Conservation (phyloP, 768 basidiomycete species). For the Galerina marginata region DNA sequence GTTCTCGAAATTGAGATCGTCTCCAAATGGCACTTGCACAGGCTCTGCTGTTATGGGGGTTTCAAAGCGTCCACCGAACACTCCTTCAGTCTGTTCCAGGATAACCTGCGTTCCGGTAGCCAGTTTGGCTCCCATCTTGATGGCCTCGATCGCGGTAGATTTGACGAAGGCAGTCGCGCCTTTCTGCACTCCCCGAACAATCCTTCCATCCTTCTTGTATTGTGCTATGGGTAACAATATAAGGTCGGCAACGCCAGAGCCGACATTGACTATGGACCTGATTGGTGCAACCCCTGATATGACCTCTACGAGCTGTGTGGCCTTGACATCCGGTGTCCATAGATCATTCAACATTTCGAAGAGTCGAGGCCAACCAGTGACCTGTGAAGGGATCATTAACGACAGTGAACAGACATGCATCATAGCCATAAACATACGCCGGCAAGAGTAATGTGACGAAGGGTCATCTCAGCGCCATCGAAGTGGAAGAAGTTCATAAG, state of each 20-base stretch:
- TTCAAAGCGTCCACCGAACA: conserved; percentile 81
- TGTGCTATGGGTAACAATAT: conserved; percentile 96
- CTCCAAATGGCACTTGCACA: conserved; percentile 51
- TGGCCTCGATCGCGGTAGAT: conserved; percentile 93
- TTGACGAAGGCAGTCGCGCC: conserved; percentile 93
- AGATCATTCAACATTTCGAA: conserved; percentile 95
- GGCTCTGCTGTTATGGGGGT: conserved; percentile 72
- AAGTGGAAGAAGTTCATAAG: conserved; percentile 99
- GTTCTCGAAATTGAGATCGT: conserved; percentile 36
- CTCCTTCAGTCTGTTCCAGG: conserved; percentile 91
- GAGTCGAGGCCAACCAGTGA: conserved; percentile 90
- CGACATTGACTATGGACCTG: conserved; percentile 95
- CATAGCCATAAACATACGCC: conserved; percentile 62
- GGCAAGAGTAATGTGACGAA: conserved; percentile 88
- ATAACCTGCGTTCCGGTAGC: conserved; percentile 99
- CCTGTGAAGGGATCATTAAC: conserved; percentile 46
- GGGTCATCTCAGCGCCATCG: conserved; percentile 97
- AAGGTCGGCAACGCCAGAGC: conserved; percentile 95
- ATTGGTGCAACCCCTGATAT: conserved; percentile 97
- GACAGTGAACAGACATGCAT: conserved; percentile 10
- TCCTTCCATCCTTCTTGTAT: conserved; percentile 94
- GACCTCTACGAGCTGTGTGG: conserved; percentile 95
- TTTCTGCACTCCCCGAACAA: conserved; percentile 92
- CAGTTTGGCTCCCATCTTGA: conserved; percentile 91
- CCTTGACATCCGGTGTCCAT: conserved; percentile 99